Base-by-base conservation (phyloP, 2,329 filamentous ascomycete genomes). In the Colletotrichum godetiae region DNA sequence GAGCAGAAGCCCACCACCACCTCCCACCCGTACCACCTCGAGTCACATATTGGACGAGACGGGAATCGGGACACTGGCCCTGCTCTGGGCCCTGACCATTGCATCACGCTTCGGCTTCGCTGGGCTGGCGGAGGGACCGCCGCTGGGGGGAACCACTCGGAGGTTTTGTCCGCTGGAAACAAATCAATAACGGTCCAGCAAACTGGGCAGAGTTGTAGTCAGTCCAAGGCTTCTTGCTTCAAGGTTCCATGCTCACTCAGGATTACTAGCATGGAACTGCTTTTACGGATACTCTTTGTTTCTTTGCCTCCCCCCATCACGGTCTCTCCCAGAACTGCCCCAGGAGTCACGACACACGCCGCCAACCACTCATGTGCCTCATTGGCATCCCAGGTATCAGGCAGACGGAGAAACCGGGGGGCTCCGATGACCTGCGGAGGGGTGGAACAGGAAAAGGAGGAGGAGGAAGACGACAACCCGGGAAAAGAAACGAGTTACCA, bases 131-230 rank as follows among this genome's bases (percentile, higher is more conserved):
- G 31, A 35, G 27, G 15, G 31, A 37, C 64, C n/a, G 55, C 37
- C 29, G 56, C 56, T 52, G 60, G 24, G 37, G 63, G 61, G 27
- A 57, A 24, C 58, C 66, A 55, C 66, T 68, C 66, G 57, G 66
- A 63, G 31, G 15, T 59, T 66, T 70, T 60, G 55, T 60, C 33
- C 37, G 55, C 66, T 66, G 61, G 55, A 66, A 66, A 70, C 31
- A 46, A 42, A 59, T 31, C 67, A 46, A 67, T 53, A 22, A 57
- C 59, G 11, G 29, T 27, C 27, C n/a, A 52, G 29, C 19, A 4
- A 4, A 29, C 24, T 46, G 61, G 49, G 46, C 52, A 35, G 31
- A 33, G 61, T 22, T 64, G 37, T 19, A 6, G 46, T 35, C 29
- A 56, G 55, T 29, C 49, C 49, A 37, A 31, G 19, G 10, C 49